Base-by-base conservation (phyloP, 768 basidiomycete species). In the Tricholoma saponaceum region DNA sequence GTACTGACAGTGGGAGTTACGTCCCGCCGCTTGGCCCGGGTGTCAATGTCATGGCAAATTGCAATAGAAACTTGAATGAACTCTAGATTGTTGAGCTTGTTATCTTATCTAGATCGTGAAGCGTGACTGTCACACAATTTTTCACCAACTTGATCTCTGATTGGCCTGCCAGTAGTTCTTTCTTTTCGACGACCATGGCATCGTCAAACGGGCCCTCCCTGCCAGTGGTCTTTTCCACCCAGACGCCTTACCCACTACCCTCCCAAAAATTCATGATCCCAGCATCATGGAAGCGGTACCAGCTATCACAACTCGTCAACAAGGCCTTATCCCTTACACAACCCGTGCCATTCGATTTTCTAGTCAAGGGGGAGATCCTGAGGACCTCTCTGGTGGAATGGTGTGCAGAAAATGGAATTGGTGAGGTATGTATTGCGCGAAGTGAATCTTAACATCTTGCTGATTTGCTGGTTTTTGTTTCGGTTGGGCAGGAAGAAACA, bases 261-360 rank as follows among this genome's bases (percentile, higher is more conserved):
- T 79, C 86, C 1, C 91, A 95, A 70, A 93, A 92, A 67, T 98
- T 93, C 69, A 86, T 97, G 84, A 87, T 98, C 14, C 96, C 97
- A 1, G 78, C 86, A 0, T 75, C 83, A 70, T 98, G 95, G 95
- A 84, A 82, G 57, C 86, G 96, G n/a, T 98, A 90, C 71, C 96
- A 98, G 65, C 87, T 99, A 30, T 98, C 95, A 1, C 94, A 98
- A 59, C 87, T 98, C 43, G 86, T 99, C 58, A 99, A 99, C 76
- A 97, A 97, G 67, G 92, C 95, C 0, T 77, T 98, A 25, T 80
- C 82, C 23, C 82, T 89, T 16, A 70, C 80, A 0, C 83, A 83
- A 55, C 85, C 90, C 0, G 77, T 96, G 2, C 95, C 95, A 0
- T 98, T 98, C 68, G 95, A 99, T 71, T 98, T 98, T 70, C 72